Evolutionary conservation across 176 grass and related monocot species (phyloP).

Genomic region (Tillandsia fasciculata): DNA sequence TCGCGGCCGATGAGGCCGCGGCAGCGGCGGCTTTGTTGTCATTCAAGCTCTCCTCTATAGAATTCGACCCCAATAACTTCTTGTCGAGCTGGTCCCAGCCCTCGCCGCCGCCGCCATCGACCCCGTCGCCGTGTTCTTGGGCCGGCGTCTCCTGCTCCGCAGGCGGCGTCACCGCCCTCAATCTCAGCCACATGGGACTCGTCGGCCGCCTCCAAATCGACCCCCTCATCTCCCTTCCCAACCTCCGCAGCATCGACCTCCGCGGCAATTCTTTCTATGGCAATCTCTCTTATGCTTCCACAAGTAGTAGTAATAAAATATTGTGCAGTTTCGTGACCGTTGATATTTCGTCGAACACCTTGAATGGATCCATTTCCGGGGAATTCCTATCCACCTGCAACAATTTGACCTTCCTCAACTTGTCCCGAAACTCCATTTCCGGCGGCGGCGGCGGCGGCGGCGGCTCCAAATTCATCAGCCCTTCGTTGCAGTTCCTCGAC

Average conservation of each 20-base stretch:
- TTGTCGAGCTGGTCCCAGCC: conserved; percentile 35
- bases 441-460: conserved; percentile 50
- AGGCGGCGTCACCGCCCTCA: conserved; percentile 37
- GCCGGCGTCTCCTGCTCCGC: conserved; percentile 41
- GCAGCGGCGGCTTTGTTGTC: conserved; percentile 47
- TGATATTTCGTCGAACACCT: conserved; percentile 71
- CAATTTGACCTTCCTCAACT: conserved; percentile 43
- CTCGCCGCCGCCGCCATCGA: not conserved
- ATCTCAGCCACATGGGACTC: conserved; percentile 69
- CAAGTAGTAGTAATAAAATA: no score
- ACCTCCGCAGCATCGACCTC: conserved; percentile 39
- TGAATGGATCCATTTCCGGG: conserved; percentile 48
- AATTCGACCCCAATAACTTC: conserved; percentile 29
- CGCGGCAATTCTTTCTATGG: conserved; percentile 78
- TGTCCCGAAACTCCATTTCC: conserved; percentile 50
- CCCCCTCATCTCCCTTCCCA: conserved; percentile 41
- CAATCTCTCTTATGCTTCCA: conserved; percentile 37
- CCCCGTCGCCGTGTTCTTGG: conserved; percentile 48
- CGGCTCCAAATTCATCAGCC: conserved; percentile 41
- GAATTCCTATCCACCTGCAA: conserved; percentile 50
- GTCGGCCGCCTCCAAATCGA: conserved; percentile 49
- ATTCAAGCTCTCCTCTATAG: conserved; percentile 50
- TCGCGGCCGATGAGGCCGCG: conserved; percentile 15
- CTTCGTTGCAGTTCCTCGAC: conserved; percentile 54
- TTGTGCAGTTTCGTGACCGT: conserved; percentile 41